Conservation (phyloP, 1,284 basidiomycete genomes). For the Meira nashicola region DNA sequence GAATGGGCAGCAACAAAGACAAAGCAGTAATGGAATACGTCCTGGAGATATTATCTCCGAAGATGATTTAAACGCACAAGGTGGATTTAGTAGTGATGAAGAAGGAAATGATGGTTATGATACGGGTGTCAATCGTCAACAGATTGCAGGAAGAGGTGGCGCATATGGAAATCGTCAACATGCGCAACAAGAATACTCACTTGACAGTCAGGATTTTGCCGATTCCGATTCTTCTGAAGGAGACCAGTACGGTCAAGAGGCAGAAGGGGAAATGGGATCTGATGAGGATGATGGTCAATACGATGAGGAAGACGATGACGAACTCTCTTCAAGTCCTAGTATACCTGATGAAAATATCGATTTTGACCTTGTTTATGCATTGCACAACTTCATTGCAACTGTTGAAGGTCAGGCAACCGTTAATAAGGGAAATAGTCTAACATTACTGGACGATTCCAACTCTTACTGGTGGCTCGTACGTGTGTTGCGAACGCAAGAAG, state of each 20-base stretch:
- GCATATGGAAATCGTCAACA: slow-evolving; percentile 28
- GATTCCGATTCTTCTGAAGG: slow-evolving; percentile 27
- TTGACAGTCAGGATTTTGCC: slow-evolving; percentile 16
- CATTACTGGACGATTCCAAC: slow-evolving; percentile 51
- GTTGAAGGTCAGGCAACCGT: slow-evolving; percentile 53
- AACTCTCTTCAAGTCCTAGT: slow-evolving; percentile 50
- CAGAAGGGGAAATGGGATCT: slow-evolving; percentile 22
- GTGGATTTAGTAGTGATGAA: slow-evolving; percentile 38
- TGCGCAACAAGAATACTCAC: not conserved
- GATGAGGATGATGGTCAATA: slow-evolving; percentile 42
- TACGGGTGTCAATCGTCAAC: slow-evolving; percentile 11
- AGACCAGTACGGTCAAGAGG: slow-evolving; percentile 16
- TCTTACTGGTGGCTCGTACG: slow-evolving; percentile 54
- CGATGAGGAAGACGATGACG: slow-evolving; percentile 45
- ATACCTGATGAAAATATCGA: slow-evolving; percentile 53
- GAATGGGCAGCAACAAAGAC: slow-evolving; percentile 12
- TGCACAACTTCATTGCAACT: slow-evolving; percentile 52
- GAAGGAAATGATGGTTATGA: slow-evolving; percentile 31
- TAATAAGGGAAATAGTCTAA: slow-evolving; percentile 51
- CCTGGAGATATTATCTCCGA: slow-evolving; percentile 13
- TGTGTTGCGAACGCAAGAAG: slow-evolving; percentile 65
- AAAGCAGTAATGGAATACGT: slow-evolving; percentile 4
- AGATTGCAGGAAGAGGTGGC: slow-evolving; percentile 23
- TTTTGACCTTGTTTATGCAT: slow-evolving; percentile 52
- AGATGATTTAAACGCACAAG: slow-evolving; percentile 21